phyloP scores from a whole-genome alignment of 495 filamentous ascomycete genomes.

The Aspergillus asperescens region DNA sequence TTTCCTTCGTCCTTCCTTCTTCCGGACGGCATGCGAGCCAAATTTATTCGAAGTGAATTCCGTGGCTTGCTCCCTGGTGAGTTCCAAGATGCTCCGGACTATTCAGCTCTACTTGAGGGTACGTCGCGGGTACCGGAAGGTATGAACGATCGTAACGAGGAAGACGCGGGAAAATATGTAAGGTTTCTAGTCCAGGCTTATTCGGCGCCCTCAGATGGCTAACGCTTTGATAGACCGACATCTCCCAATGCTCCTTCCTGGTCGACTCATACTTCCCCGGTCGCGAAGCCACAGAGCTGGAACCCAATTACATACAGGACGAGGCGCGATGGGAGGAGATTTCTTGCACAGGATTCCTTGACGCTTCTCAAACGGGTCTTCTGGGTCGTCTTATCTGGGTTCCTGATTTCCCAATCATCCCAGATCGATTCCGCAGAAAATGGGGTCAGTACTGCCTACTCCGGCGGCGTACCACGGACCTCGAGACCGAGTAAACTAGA shows the following conservation, averaged over 20 bases:
- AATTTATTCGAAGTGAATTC: constrained; percentile 88
- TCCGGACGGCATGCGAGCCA: constrained; percentile 69
- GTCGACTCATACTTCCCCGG: constrained; percentile 80
- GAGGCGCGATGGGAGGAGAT: constrained; percentile 65
- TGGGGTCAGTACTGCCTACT: constrained; percentile 85
- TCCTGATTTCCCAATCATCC: constrained; percentile 66
- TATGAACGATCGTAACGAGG: constrained; percentile 89
- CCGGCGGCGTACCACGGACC: constrained; percentile 34
- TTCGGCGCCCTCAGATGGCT: background rate
- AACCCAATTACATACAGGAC: constrained; percentile 72
- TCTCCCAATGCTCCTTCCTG: constrained; percentile 72
- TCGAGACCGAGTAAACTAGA: background rate
- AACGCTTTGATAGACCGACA: constrained; percentile 48
- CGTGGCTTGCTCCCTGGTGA: constrained; percentile 84
- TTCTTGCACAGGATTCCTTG: constrained; percentile 71
- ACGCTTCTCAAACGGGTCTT: constrained; percentile 65
- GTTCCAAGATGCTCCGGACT: constrained; percentile 66
- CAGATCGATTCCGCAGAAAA: constrained; percentile 59
- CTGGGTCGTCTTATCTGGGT: constrained; percentile 81
- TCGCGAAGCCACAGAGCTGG: constrained; percentile 48
- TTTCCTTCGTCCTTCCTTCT: constrained; percentile 93
- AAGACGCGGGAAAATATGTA: constrained; percentile 85
- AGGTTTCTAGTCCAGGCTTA: constrained; percentile 21
- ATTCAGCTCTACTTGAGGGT: constrained; percentile 60
- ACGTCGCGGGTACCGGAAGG: constrained; percentile 76